phyloP scores from a whole-genome alignment of 805 yeast species.

The Cyberlindnera xishuangbannaensis region DNA sequence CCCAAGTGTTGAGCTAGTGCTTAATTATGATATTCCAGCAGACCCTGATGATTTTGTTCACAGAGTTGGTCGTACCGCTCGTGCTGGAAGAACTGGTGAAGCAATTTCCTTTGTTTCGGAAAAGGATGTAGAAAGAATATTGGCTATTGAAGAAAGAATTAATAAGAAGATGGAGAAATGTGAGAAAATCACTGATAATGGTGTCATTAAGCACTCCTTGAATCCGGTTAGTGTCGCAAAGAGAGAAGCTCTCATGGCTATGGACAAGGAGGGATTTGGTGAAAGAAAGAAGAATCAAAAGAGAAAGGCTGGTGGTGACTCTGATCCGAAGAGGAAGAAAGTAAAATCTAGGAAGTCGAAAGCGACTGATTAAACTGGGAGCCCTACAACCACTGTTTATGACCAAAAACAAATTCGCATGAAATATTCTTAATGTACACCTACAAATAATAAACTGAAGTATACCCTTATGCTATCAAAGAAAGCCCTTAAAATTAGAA shows the following conservation, averaged over 20 bases:
- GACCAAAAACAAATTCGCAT: too few relatives aligned
- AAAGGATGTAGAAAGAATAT: conserved; percentile 73
- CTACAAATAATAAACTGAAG: conserved; percentile 1
- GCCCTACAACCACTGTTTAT: too few relatives aligned
- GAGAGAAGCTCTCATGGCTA: conserved; percentile 85
- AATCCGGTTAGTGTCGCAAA: conserved; percentile 73
- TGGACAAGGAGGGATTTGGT: conserved; percentile 89
- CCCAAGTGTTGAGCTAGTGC: conserved; percentile 83
- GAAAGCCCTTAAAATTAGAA: conserved; percentile 29
- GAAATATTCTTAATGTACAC: conserved; percentile 6
- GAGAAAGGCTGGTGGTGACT: conserved; percentile 22
- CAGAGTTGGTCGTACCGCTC: conserved; percentile 97
- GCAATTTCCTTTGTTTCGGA: conserved; percentile 80
- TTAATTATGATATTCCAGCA: conserved; percentile 90
- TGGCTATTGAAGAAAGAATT: conserved; percentile 82
- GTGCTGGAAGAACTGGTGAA: conserved; percentile 91
- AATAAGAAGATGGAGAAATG: conserved; percentile 75
- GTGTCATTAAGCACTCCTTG: conserved; percentile 67
- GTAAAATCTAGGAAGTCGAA: conserved; percentile 4
- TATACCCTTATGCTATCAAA: background rate
- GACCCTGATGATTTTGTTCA: conserved; percentile 96
- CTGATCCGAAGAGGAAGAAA: conserved; percentile 6
- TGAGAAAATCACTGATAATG: conserved; percentile 65
- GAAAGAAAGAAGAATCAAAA: conserved; percentile 54
- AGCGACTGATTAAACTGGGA: too few relatives aligned